Percentiles rank a stretch among this genome's conserved stretches.
These are phyloP conservation scores for Auriscalpium vulgare DNA, from an alignment of 768 basidiomycete species.

Conservation along the genomic window DNA sequence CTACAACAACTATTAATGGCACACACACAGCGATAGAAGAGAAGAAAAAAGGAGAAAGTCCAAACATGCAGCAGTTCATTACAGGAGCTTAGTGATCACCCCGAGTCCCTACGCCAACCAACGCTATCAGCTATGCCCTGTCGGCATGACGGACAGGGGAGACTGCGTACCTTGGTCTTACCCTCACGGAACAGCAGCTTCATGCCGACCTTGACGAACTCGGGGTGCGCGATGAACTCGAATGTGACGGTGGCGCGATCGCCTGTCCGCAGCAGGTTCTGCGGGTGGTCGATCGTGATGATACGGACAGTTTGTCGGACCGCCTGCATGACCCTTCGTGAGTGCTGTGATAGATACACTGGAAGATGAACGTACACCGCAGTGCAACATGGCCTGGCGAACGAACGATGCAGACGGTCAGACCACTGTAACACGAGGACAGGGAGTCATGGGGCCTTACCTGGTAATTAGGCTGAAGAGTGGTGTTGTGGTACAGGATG, in stretches of 20 bases:
- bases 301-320: slow-evolving; percentile 89
- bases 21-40: background rate
- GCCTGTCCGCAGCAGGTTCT: slow-evolving; percentile 85
- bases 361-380: slow-evolving; percentile 47
- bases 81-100: slow-evolving; percentile 62
- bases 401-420: background rate
- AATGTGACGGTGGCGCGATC: slow-evolving; percentile 93
- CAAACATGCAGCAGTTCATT: slow-evolving; percentile 18
- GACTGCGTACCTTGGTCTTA: slow-evolving; percentile 71
- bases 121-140: background rate
- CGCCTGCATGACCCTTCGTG: slow-evolving; percentile 39
- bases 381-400: slow-evolving; percentile 81
- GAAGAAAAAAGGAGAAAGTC: slow-evolving; percentile 14
- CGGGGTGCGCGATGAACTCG: slow-evolving; percentile 88
- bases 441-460: slow-evolving; percentile 25
- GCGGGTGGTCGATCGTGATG: slow-evolving; percentile 83
- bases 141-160: background rate
- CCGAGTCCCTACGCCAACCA: slow-evolving; percentile 52
- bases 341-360: too few relatives aligned
- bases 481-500: slow-evolving; percentile 90
- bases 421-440: too few relatives aligned
- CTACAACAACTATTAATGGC: background rate
- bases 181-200: slow-evolving; percentile 92
- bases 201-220: slow-evolving; percentile 90
- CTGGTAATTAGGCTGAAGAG: slow-evolving; percentile 88